These are phyloP conservation scores for Meripilus lineatus DNA, from an alignment of 1,284 basidiomycete species.

Conservation along the genomic window DNA sequence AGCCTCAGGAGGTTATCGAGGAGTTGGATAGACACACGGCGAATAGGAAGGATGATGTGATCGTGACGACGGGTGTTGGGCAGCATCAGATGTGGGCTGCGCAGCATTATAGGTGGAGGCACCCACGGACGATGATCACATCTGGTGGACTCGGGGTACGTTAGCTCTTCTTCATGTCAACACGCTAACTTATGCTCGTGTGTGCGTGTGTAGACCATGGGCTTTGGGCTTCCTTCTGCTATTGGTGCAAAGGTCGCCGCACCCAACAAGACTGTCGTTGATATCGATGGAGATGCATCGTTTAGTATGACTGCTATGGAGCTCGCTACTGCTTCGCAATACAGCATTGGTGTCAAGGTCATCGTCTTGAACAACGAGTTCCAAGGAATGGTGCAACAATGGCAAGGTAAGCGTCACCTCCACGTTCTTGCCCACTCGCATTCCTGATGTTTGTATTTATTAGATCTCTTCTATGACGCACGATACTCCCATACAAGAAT, in stretches of 20 bases:
- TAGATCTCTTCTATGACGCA: slow-evolving; percentile 92
- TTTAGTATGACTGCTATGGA: slow-evolving; percentile 99
- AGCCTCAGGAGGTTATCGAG: slow-evolving; percentile 96
- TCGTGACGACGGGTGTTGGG: slow-evolving; percentile 93
- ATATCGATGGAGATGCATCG: slow-evolving; percentile 96
- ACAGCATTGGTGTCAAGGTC: slow-evolving; percentile 91
- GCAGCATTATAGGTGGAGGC: slow-evolving; percentile 89
- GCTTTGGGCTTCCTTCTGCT: slow-evolving; percentile 91
- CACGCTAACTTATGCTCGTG: slow-evolving; percentile 10
- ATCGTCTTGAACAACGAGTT: slow-evolving; percentile 91
- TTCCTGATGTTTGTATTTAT: slow-evolving; percentile 5
- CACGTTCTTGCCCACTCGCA: neutral
- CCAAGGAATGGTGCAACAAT: slow-evolving; percentile 98
- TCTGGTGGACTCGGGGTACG: slow-evolving; percentile 93
- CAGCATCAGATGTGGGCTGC: slow-evolving; percentile 99
- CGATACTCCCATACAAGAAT: slow-evolving; percentile 94
- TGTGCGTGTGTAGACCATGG: slow-evolving; percentile 73
- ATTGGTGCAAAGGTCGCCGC: slow-evolving; percentile 97
- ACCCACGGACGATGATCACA: slow-evolving; percentile 87
- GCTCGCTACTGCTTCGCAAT: slow-evolving; percentile 89
- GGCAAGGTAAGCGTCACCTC: slow-evolving; percentile 69
- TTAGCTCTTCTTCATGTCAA: slow-evolving; percentile 19
- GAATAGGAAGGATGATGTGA: slow-evolving; percentile 79
- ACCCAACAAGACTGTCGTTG: slow-evolving; percentile 90
- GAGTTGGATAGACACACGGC: slow-evolving; percentile 77